Base-by-base conservation (phyloP, 108 stramenopile genomes). In the Cylindrotheca closterium region DNA sequence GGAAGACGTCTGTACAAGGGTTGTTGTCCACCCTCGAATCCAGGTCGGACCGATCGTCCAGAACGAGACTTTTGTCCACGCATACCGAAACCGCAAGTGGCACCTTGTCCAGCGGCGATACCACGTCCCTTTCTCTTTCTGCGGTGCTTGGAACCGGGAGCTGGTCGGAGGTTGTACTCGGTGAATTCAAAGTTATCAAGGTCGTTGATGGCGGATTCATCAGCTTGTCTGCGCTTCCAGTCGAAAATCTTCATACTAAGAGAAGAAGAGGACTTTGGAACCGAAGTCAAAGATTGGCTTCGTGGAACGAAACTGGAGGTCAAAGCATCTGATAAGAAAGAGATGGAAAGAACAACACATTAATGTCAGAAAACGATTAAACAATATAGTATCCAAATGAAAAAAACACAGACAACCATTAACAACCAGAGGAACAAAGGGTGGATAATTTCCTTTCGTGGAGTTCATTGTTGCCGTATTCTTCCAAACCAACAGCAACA, bases 51-150 rank as follows among this genome's bases (percentile, higher is more conserved):
- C 28, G 94, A 84, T 33, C 79, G 63, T 56, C 97, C 96, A 34
- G 74, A 57, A 21, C 96, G 91, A 22, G 94, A 85, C 70, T 96
- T 96, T 82, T 98, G 98, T 54, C 98, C 98, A 56, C 98, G 85
- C 96, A 97, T 97, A 32, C 98, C 98, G 60, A 96, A 97, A 58
- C 98, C 98, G 69, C 96, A 96, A 22, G 92, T 89, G 48, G 93
- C 96, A 30, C 98, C 98, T 77, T 97, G 96, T 42, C 98, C 98
- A 24, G 96, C 98, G 54, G 96, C 62, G 70, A 97, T 97, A 74
- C 98, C 96, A 55, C 98, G 96, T 52, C 98, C 98, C 82, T 97
- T 97, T 56, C 98, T 82, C 47, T 65, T 82, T 58, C 84, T 86
- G 59, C 73, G 71, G 51, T 90, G 81, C 12, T 86, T 75, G 46